Percentiles rank a stretch among this genome's conserved stretches.
Evolutionary conservation across 306 rosid species (phyloP).

Genomic region (Vachellia pachyceras): DNA sequence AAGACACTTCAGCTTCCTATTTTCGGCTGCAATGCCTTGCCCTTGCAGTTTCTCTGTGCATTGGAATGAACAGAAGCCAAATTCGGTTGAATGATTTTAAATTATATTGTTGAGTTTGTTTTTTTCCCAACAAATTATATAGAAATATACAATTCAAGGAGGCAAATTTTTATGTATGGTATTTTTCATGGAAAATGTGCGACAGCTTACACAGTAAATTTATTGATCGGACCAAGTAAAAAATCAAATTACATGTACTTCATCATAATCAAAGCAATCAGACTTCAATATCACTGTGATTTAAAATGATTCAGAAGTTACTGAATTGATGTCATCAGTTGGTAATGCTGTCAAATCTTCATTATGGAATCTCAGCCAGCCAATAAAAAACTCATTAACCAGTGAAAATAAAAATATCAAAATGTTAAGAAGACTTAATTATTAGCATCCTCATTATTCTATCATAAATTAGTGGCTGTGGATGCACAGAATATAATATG

Average conservation of each 20-base stretch:
- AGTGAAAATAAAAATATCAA: not conserved
- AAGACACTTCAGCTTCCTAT: too few species aligned
- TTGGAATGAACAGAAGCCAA: too few species aligned
- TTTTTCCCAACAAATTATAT: too few species aligned
- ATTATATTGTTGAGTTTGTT: too few species aligned
- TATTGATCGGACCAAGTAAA: not conserved
- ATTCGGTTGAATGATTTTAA: too few species aligned
- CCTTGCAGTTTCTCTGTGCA: too few species aligned
- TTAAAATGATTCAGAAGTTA: not conserved
- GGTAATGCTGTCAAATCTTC: not conserved
- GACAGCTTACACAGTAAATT: not conserved
- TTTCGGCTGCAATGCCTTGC: too few species aligned
- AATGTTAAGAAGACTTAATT: not conserved
- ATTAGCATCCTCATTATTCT: conserved; percentile 16
- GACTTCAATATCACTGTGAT: not conserved
- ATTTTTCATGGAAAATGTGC: not conserved
- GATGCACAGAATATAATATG: conserved; percentile 22
- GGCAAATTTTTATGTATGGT: not conserved
- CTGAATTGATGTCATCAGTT: not conserved
- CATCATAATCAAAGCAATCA: not conserved
- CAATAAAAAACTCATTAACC: conserved; percentile 6
- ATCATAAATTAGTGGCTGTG: conserved; percentile 41
- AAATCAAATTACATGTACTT: not conserved
- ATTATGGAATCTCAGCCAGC: not conserved
- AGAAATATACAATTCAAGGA: not conserved